Percentiles rank a stretch among this genome's conserved stretches.
Evolutionary conservation across 495 filamentous ascomycete genomes (phyloP).

Genomic region (Hapsidospora chrysogenum): DNA sequence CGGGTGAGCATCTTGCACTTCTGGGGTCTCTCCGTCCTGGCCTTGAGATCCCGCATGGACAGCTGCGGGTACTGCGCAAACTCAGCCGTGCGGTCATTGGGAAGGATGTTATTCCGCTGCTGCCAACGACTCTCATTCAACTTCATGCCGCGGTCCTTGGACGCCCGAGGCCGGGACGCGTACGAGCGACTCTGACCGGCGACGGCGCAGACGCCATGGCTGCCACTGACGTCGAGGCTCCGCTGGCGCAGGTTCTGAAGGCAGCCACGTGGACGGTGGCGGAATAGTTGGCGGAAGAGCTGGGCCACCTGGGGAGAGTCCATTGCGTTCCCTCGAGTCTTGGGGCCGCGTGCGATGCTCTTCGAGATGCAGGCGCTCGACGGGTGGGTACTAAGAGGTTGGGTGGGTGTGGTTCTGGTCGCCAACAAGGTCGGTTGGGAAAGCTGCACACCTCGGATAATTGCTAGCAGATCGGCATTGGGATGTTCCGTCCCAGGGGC

Average conservation of each 20-base stretch:
- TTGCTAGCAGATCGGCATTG: too few species aligned
- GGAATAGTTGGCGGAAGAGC: slow-evolving; percentile 71
- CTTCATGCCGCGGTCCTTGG: slow-evolving; percentile 8
- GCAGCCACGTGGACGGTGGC: slow-evolving; percentile 48
- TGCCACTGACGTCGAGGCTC: slow-evolving; percentile 15
- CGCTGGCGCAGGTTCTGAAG: slow-evolving; percentile 24
- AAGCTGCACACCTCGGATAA: too few species aligned
- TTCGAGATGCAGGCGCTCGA: too few species aligned
- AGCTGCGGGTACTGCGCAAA: slow-evolving; percentile 67
- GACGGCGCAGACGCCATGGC: slow-evolving; percentile 14
- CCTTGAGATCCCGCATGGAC: slow-evolving; percentile 59
- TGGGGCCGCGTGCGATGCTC: too few species aligned
- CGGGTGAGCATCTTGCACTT: slow-evolving; percentile 91
- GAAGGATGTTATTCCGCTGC: slow-evolving; percentile 54
- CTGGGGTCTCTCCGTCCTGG: slow-evolving; percentile 55
- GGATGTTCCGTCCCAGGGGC: too few species aligned
- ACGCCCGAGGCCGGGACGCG: neutral
- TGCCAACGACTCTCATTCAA: slow-evolving; percentile 51
- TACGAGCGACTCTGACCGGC: neutral
- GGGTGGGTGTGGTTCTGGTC: too few species aligned
- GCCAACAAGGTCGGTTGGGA: too few species aligned
- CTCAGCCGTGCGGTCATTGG: slow-evolving; percentile 61
- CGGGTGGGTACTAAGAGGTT: too few species aligned
- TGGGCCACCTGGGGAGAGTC: slow-evolving; percentile 64
- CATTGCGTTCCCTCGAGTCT: slow-evolving; percentile 34